phyloP scores from a whole-genome alignment of 176 grass and related monocot species.

The Alloteropsis semialata region DNA sequence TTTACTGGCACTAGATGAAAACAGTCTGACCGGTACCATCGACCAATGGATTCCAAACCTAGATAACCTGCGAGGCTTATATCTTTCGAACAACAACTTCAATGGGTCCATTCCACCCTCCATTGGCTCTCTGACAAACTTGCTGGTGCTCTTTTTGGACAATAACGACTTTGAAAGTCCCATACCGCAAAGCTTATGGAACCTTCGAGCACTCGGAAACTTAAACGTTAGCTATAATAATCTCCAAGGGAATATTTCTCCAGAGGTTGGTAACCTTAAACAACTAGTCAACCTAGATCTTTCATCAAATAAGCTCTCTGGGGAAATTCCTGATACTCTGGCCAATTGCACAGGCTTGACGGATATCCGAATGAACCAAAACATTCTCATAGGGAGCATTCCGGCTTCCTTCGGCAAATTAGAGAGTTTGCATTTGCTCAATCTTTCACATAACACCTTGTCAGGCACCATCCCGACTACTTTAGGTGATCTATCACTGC shows the following conservation, averaged over 20 bases:
- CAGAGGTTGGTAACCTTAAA: constrained; percentile 22
- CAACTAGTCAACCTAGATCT: constrained; percentile 3
- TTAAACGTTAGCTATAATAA: constrained; percentile 35
- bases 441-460: constrained; percentile 46
- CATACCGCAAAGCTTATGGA: no score
- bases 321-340: constrained; percentile 26
- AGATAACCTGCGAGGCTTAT: background rate
- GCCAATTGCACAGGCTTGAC: constrained; percentile 7
- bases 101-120: constrained; percentile 11
- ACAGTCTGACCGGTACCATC: constrained; percentile 37
- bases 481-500: background rate
- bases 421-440: constrained; percentile 7
- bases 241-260: constrained; percentile 13
- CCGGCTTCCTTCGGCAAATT: background rate
- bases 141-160: no score
- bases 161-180: no score
- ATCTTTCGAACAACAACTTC: constrained; percentile 24
- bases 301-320: constrained; percentile 28
- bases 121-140: no score
- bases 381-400: constrained; percentile 36
- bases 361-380: constrained; percentile 27
- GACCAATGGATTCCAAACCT: constrained; percentile 2
- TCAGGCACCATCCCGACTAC: constrained; percentile 20
- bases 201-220: no score
- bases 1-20: background rate